Conservation (phyloP, 2,329 filamentous ascomycete species). For the Trichoderma koningii region DNA sequence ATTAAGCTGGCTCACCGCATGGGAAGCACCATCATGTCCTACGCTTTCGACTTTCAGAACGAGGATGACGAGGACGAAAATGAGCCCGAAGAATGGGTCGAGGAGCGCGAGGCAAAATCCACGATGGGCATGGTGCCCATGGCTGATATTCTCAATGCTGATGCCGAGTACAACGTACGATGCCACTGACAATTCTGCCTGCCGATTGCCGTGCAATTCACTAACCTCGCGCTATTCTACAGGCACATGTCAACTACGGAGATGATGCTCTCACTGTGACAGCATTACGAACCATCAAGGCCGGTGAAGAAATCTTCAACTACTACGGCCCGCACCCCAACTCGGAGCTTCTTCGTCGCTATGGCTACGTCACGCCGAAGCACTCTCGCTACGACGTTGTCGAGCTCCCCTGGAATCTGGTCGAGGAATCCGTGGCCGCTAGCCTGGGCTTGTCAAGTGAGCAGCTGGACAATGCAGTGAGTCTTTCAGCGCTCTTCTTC, state of each 20-base stretch:
- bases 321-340: conserved; percentile 86
- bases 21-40: conserved; percentile 89
- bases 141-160: conserved; percentile 86
- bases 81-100: conserved; percentile 65
- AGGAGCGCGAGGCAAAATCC: conserved; percentile 59
- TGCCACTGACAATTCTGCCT: neutral
- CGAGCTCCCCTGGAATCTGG: conserved; percentile 67
- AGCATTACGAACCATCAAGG: conserved; percentile 65
- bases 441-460: conserved; percentile 43
- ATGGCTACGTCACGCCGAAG: conserved; percentile 81
- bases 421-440: conserved; percentile 51
- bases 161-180: conserved; percentile 80
- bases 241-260: conserved; percentile 58
- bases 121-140: conserved; percentile 87
- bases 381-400: conserved; percentile 81
- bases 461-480: conserved; percentile 48
- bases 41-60: conserved; percentile 78
- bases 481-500: conserved; percentile 32
- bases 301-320: conserved; percentile 79
- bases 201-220: neutral
- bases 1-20: conserved; percentile 69
- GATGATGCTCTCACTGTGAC: conserved; percentile 67
- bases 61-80: conserved; percentile 60
- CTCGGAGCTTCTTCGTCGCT: conserved; percentile 78
- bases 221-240: neutral